Percentiles rank a stretch among this genome's conserved stretches.
Evolutionary conservation across 192 early-diverging fungal species (phyloP).

Genomic region (Jimgerdemannia flammicorona): DNA sequence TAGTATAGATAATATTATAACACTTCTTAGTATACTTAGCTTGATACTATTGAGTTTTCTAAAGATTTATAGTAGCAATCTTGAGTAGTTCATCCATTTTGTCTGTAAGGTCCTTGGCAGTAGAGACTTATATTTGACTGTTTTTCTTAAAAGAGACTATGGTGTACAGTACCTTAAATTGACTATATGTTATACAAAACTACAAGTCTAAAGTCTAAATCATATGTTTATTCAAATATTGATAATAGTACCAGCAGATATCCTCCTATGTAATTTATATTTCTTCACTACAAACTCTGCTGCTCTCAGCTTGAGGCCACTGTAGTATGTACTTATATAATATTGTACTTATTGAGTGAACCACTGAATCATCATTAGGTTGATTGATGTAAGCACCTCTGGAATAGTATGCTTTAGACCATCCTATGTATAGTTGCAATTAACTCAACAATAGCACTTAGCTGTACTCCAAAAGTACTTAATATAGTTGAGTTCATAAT

Average conservation of each 20-base stretch:
- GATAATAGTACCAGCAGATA: constrained; percentile 1
- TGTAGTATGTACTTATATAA: constrained; percentile 10
- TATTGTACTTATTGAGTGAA: neutral
- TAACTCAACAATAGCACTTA: neutral
- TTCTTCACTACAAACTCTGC: constrained; percentile 15
- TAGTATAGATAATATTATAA: too few species aligned
- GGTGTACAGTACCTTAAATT: neutral
- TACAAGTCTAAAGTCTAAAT: neutral
- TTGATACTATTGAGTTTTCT: too few species aligned
- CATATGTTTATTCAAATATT: constrained; percentile 6
- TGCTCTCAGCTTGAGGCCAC: neutral
- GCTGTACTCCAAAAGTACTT: neutral
- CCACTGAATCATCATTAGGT: constrained; percentile 1
- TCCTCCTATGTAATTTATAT: constrained; percentile 12
- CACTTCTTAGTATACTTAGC: too few species aligned
- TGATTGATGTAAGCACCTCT: neutral
- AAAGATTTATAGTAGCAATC: too few species aligned
- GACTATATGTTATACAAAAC: neutral
- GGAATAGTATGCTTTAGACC: constrained; percentile 5
- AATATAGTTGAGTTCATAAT: constrained; percentile 1
- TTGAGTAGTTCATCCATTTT: too few species aligned
- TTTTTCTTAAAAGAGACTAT: too few species aligned
- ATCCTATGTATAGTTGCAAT: constrained; percentile 5
- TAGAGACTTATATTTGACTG: too few species aligned
- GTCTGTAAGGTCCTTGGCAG: too few species aligned